Evolutionary conservation across 1,139 yeast genomes (phyloP), one percentile per base, ranked within the genome.

Genomic region (Meyerozyma elateridarum): DNA sequence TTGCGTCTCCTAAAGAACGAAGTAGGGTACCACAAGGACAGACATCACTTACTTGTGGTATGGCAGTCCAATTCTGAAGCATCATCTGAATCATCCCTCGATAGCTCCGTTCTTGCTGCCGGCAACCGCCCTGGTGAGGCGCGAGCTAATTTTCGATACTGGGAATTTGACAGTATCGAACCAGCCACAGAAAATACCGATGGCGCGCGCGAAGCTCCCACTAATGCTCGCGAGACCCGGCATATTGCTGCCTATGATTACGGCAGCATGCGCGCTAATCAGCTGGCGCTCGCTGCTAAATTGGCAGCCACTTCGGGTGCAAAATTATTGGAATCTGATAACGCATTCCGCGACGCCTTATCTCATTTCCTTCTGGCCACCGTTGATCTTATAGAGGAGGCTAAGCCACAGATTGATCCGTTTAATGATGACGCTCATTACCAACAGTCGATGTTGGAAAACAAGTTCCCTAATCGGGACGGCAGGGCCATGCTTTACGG

Each of bases 401-500:
- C 49, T 28, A 46, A 46, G 26, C 67, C 68, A 3, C 22, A 30
- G 2, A 38, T 56, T n/a, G 40, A 32, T 1, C 26, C 37, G 2
- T 48, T 61, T 13, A 56, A 59, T 36, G 46, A 56, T 36, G 49
- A 51, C 28, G 54, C 41, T 6, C 66, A 61, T 39, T 61, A 59
- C 34, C 40, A 46, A 19, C 35, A 40, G 17, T 40, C 54, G 9
- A 43, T 36, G 19, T 43, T 45, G 25, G 49, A 46, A 7, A 42
- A 50, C 33, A 40, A 44, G 20, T 48, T 35, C 33, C 50, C 50
- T 11, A 40, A 57, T 35, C 35, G 43, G 19, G 41, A 49, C 3
- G 67, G 67, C 8, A 46, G 53, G 25, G 37, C 56, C 7, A 57
- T 60, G 7, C 25, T 54, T 4, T 60, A 61, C 37, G 65, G 64